Percentiles rank a stretch among this genome's conserved stretches.
Conservation (phyloP, 108 stramenopile genomes). For the Schizochytrium sp. region DNA sequence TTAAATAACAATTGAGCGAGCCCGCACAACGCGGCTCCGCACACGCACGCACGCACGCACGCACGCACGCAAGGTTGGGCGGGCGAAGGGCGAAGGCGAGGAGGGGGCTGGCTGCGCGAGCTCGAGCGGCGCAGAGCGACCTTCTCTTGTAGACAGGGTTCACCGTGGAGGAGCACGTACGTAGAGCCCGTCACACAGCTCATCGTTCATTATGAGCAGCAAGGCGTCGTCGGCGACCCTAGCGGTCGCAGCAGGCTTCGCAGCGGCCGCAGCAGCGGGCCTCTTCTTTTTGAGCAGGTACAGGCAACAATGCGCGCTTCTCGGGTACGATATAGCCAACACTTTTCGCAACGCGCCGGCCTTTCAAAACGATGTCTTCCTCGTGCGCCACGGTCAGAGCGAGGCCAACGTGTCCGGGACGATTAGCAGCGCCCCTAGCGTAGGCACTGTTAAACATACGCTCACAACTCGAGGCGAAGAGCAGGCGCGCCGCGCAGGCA, state of each 20-base stretch:
- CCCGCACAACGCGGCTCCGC: too few species aligned
- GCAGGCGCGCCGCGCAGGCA: constrained; percentile 61
- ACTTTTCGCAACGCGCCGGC: background rate
- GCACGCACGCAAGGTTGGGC: too few species aligned
- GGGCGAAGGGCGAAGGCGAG: too few species aligned
- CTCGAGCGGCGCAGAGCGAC: too few species aligned
- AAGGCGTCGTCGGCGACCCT: too few species aligned
- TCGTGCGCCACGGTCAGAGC: constrained; percentile 72
- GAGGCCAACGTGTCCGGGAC: constrained; percentile 66
- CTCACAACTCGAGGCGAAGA: constrained; percentile 55
- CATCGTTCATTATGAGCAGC: too few species aligned
- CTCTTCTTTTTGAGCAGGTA: background rate
- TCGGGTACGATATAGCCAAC: background rate
- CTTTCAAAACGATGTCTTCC: constrained; percentile 22
- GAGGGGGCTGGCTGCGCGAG: too few species aligned
- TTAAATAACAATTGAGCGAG: too few species aligned
- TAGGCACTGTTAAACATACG: constrained; percentile 60
- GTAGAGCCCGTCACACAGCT: too few species aligned
- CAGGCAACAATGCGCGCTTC: background rate
- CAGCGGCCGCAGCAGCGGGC: background rate
- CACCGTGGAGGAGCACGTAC: too few species aligned
- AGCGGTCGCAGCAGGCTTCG: background rate
- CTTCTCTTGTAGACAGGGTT: too few species aligned
- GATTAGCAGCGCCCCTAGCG: constrained; percentile 62
- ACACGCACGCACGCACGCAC: too few species aligned